phyloP scores from a whole-genome alignment of 306 rosid genomes.

The Cicer cuneatum region DNA sequence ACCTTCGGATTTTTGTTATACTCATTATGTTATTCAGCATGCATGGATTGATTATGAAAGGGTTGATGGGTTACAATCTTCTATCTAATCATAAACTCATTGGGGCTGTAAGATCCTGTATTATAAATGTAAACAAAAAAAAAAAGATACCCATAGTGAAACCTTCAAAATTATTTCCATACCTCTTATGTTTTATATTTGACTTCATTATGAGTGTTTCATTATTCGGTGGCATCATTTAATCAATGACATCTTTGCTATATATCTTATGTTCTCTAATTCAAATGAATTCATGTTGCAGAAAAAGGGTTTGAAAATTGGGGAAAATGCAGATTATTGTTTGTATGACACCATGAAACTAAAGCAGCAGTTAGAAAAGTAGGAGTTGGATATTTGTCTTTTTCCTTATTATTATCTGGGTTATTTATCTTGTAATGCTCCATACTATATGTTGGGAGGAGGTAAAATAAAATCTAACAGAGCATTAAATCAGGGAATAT shows the following conservation, averaged over 20 bases:
- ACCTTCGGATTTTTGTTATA: conserved; percentile 34
- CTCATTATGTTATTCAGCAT: not conserved
- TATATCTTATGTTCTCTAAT: not conserved
- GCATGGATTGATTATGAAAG: not conserved
- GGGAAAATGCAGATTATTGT: not conserved
- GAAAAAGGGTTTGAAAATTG: not conserved
- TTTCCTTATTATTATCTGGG: not conserved
- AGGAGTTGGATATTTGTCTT: conserved; percentile 17
- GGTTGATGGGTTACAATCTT: not conserved
- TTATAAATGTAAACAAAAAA: not conserved
- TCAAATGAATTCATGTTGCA: not conserved
- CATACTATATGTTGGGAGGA: not conserved
- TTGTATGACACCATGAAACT: conserved; percentile 19
- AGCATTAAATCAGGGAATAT: conserved; percentile 5
- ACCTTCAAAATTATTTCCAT: not conserved
- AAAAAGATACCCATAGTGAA: conserved; percentile 1
- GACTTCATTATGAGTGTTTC: not conserved
- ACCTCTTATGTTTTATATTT: not conserved
- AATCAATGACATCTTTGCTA: not conserved
- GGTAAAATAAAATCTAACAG: not conserved
- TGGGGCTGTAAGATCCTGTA: conserved; percentile 7
- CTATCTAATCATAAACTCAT: conserved; percentile 1
- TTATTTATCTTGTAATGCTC: not conserved
- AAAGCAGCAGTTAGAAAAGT: not conserved
- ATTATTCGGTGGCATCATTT: conserved; percentile 4